phyloP scores from a whole-genome alignment of 352 stramenopile species.

The Pythium myriotylum region DNA sequence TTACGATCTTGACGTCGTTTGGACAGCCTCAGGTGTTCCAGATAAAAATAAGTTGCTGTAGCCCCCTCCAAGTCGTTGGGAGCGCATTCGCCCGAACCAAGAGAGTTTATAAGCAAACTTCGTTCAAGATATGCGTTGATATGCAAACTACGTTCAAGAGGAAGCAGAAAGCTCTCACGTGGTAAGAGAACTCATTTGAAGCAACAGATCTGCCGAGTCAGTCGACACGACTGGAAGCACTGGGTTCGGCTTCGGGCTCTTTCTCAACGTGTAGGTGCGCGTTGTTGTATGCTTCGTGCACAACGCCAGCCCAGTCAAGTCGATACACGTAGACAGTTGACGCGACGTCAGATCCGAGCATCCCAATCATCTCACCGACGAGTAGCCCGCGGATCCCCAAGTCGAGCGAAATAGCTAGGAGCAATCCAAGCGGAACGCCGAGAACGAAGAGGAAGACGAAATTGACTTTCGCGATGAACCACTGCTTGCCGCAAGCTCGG shows the following conservation, averaged over 20 bases:
- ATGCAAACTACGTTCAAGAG: neutral
- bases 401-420: slow-evolving; percentile 45
- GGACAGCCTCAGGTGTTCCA: too few relatives aligned
- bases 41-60: too few relatives aligned
- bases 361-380: slow-evolving; percentile 56
- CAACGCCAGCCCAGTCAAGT: slow-evolving; percentile 57
- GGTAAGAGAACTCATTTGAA: too few relatives aligned
- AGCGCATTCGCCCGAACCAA: too few relatives aligned
- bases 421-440: slow-evolving; percentile 44
- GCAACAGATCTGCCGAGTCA: too few relatives aligned
- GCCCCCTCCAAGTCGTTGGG: too few relatives aligned
- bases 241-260: neutral
- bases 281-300: slow-evolving; percentile 50
- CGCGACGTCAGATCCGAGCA: slow-evolving; percentile 40
- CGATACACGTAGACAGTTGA: slow-evolving; percentile 41
- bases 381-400: slow-evolving; percentile 54
- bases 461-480: slow-evolving; percentile 52
- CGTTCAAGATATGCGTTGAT: too few relatives aligned
- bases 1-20: too few relatives aligned
- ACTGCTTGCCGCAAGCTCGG: slow-evolving; percentile 51
- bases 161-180: too few relatives aligned
- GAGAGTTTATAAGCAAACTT: too few relatives aligned
- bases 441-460: slow-evolving; percentile 57
- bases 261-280: slow-evolving; percentile 36
- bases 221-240: neutral